Conservation (phyloP, 2,329 filamentous ascomycete genomes). For the Cladophialophora bantiana region DNA sequence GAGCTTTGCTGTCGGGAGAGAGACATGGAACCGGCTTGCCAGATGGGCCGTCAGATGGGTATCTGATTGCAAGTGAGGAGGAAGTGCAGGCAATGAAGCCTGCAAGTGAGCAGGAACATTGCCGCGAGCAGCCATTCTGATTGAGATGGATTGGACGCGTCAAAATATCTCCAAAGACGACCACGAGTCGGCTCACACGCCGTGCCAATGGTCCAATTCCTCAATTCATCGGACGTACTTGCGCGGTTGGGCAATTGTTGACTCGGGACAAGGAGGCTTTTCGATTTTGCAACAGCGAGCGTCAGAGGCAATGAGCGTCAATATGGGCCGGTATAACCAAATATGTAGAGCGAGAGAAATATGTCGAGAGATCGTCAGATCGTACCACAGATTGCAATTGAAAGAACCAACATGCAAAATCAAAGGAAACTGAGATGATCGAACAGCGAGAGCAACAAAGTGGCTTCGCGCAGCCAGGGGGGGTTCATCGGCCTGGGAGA, state of each 20-base stretch:
- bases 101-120: constrained; percentile 70
- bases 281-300: not conserved
- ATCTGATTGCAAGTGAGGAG: constrained; percentile 68
- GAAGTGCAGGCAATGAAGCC: constrained; percentile 85
- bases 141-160: constrained; percentile 9
- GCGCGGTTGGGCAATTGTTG: not conserved
- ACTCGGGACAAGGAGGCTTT: not conserved
- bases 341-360: constrained; percentile 21
- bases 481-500: constrained; percentile 2
- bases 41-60: constrained; percentile 60
- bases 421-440: constrained; percentile 4
- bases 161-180: not conserved
- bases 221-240: constrained; percentile 22
- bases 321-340: constrained; percentile 15
- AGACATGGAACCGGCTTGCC: constrained; percentile 79
- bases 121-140: constrained; percentile 52
- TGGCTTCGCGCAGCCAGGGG: not conserved
- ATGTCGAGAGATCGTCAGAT: constrained; percentile 31
- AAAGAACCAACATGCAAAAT: constrained; percentile 9
- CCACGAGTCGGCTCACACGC: constrained; percentile 12
- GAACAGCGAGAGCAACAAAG: constrained; percentile 5
- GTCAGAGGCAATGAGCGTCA: constrained; percentile 18
- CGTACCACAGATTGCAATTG: constrained; percentile 25
- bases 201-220: not conserved
- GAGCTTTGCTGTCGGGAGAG: constrained; percentile 82